Base-by-base conservation (phyloP, 495 filamentous ascomycete species). In the Hypoxylon intermedium region DNA sequence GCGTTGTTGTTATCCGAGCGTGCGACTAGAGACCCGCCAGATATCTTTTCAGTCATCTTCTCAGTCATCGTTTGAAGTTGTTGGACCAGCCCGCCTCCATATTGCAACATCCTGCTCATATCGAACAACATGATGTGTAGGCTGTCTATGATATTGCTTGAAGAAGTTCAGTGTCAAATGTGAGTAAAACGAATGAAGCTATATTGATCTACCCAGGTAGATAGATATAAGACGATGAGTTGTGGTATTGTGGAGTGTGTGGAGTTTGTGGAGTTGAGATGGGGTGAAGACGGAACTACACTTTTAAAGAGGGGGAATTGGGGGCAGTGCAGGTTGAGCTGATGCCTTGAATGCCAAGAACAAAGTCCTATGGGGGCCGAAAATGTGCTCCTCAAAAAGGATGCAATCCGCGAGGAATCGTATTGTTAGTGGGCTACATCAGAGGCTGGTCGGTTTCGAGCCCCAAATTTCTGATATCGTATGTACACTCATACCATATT, bases 21-120 rank as follows among this genome's bases (percentile, higher is more conserved):
- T 9, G 61, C 13, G 13, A 66, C 26, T 12, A 67, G 9, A 21
- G 38, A 7, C 42, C 20, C 45, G 20, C 38, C n/a, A 9, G 65
- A 43, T n/a, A n/a, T n/a, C n/a, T n/a, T n/a, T n/a, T n/a, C n/a
- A n/a, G n/a, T n/a, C n/a, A n/a, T n/a, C n/a, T n/a, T n/a, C n/a
- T n/a, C n/a, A n/a, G n/a, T n/a, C n/a, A n/a, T 18, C 53, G 57
- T 6, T 31, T 48, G 9, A 20, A 53, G 5, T 26, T 42, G 13
- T 1, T 37, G 12, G 19, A 54, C 5, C 11, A 46, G 19, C 9
- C 42, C 15, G 16, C 24, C 38, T 23, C 44, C 13, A 9, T 37
- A 13, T 4, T 37, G 4, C 24, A 3, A 26, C 7, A 7, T 7
- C 24, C 24, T 7, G 3, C 7, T 26, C 3, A 51, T 7, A 16